Evolutionary conservation across 1,139 yeast genomes (phyloP).

Genomic region (Oligophagozyma castellii): DNA sequence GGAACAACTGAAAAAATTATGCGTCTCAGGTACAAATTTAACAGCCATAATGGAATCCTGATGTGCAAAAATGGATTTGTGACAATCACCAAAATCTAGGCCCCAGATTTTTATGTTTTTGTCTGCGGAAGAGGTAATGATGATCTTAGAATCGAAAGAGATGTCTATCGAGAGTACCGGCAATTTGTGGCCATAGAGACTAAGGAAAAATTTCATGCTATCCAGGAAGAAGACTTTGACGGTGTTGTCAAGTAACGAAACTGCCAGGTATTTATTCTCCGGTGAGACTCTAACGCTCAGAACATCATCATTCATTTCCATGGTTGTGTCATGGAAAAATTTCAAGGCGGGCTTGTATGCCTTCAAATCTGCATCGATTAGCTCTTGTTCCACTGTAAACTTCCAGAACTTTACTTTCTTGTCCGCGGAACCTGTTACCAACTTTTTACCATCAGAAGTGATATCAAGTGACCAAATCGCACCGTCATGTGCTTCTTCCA

Average conservation of each 20-base stretch:
- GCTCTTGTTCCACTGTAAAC: constrained; percentile 50
- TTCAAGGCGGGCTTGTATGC: constrained; percentile 40
- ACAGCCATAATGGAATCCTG: constrained; percentile 91
- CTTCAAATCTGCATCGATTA: constrained; percentile 51
- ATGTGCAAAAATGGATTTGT: constrained; percentile 89
- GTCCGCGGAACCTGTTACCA: constrained; percentile 92
- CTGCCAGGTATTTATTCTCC: constrained; percentile 63
- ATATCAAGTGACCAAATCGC: constrained; percentile 89
- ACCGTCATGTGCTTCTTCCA: constrained; percentile 69
- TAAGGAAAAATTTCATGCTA: constrained; percentile 71
- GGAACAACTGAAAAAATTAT: constrained; percentile 79
- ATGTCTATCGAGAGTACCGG: constrained; percentile 89
- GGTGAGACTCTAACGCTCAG: constrained; percentile 74
- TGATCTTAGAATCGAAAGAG: constrained; percentile 71
- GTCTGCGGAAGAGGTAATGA: constrained; percentile 91
- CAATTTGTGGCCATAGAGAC: constrained; percentile 88
- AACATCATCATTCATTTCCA: constrained; percentile 79
- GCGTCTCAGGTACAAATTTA: constrained; percentile 67
- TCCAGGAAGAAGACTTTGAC: constrained; percentile 87
- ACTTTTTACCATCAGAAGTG: constrained; percentile 69
- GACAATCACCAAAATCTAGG: constrained; percentile 96
- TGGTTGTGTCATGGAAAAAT: constrained; percentile 60
- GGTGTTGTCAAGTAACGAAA: constrained; percentile 78
- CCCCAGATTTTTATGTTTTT: constrained; percentile 98
- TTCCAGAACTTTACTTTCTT: constrained; percentile 85